Conservation (phyloP, 1,284 basidiomycete genomes). For the Cutaneotrichosporon mucoides region DNA sequence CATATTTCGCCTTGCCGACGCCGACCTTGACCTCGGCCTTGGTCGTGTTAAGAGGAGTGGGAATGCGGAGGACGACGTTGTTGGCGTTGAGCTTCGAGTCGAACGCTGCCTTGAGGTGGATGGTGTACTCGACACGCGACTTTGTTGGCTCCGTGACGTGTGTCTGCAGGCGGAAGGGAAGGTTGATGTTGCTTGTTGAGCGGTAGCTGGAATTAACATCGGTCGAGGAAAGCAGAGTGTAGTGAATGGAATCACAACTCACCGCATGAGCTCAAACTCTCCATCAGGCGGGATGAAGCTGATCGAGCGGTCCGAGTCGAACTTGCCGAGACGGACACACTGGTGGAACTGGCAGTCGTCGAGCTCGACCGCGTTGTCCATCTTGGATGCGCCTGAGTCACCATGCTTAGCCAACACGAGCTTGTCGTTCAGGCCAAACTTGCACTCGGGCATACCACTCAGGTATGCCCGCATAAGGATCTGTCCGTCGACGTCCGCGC, state of each 20-base stretch:
- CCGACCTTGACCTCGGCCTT: constrained; percentile 85
- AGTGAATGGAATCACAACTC: too few relatives aligned
- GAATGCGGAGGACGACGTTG: constrained; percentile 87
- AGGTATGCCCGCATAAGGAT: constrained; percentile 98
- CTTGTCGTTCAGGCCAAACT: constrained; percentile 97
- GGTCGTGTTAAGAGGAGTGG: constrained; percentile 91
- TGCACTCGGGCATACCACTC: constrained; percentile 92
- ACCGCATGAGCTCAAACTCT: constrained; percentile 96
- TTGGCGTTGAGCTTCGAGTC: constrained; percentile 88
- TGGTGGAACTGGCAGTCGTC: constrained; percentile 99
- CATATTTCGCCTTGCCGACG: constrained; percentile 94
- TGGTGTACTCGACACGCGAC: constrained; percentile 82
- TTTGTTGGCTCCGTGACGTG: constrained; percentile 92
- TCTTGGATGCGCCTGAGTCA: constrained; percentile 56
- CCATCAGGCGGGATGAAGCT: constrained; percentile 98
- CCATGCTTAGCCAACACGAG: constrained; percentile 83
- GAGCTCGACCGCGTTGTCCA: constrained; percentile 79
- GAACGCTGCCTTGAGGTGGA: constrained; percentile 85
- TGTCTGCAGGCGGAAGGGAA: constrained; percentile 84
- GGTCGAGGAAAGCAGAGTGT: too few relatives aligned
- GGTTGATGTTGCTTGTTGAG: constrained; percentile 89
- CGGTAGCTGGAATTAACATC: constrained; percentile 58
- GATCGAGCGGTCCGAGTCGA: constrained; percentile 88
- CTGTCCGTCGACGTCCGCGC: constrained; percentile 97
- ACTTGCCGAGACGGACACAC: constrained; percentile 91